Percentiles rank a stretch among this genome's conserved stretches.
phyloP scores from a whole-genome alignment of 140 eudicot species.

The Oenanthe javanica region DNA sequence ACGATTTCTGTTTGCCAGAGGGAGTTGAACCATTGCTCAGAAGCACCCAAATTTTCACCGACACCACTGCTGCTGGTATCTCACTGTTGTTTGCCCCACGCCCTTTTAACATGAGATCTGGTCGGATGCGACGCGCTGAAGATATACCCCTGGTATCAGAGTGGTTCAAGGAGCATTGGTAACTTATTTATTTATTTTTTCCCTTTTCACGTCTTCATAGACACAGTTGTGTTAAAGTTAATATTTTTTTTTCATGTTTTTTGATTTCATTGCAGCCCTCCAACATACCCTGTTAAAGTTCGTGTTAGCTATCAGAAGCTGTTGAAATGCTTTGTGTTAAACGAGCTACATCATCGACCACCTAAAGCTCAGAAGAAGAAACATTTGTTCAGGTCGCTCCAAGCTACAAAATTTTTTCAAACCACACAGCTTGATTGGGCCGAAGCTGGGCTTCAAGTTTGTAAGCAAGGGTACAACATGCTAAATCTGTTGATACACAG shows the following conservation, averaged over 20 bases:
- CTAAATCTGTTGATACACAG: conserved; percentile 89
- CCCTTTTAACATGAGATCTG: conserved; percentile 98
- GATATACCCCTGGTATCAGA: conserved; percentile 98
- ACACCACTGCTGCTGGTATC: conserved; percentile 97
- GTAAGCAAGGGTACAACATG: conserved; percentile 99
- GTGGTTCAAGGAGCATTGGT: conserved; percentile 99
- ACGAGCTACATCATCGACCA: conserved; percentile 98
- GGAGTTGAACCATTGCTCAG: conserved; percentile 82
- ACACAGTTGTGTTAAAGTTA: background rate
- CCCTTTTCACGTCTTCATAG: background rate
- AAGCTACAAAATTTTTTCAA: conserved; percentile 96
- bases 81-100: conserved; percentile 94
- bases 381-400: conserved; percentile 85
- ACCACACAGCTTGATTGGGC: conserved; percentile 99
- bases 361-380: conserved; percentile 99
- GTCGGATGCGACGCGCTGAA: conserved; percentile 97
- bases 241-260: background rate
- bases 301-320: conserved; percentile 97
- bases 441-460: conserved; percentile 97
- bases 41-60: conserved; percentile 78
- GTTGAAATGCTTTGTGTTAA: conserved; percentile 88
- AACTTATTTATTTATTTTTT: background rate
- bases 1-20: conserved; percentile 84
- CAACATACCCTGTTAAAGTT: conserved; percentile 94
- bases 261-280: conserved; percentile 54